These are phyloP conservation scores for Pythium sp. DNA, from an alignment of 352 stramenopile genomes.

Conservation along the genomic window DNA sequence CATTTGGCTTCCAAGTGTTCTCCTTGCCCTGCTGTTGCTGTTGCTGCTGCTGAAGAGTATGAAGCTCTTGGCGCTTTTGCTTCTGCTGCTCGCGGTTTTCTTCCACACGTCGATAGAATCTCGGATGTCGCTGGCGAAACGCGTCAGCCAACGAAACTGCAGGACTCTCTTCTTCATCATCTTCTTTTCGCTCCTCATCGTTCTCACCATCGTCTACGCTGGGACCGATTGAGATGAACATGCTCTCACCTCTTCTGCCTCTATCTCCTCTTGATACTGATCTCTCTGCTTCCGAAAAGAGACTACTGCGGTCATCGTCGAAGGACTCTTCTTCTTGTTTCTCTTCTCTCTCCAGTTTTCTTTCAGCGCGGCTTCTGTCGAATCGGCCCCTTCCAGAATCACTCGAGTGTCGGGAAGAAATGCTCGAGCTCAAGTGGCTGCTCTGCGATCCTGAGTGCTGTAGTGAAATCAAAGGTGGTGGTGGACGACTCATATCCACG, in stretches of 20 bases:
- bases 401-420: background rate
- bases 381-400: background rate
- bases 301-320: conserved; percentile 10
- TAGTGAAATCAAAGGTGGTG: conserved; percentile 4
- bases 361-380: background rate
- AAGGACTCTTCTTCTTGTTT: conserved; percentile 21
- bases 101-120: conserved; percentile 36
- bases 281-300: conserved; percentile 1
- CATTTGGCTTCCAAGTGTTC: conserved; percentile 7
- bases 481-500: conserved; percentile 43
- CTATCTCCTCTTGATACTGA: background rate
- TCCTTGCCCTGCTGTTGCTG: conserved; percentile 5
- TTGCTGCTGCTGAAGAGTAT: conserved; percentile 15
- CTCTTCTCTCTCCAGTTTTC: conserved; percentile 19
- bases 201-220: background rate
- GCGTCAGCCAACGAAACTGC: conserved; percentile 51
- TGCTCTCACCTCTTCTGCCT: conserved; percentile 1
- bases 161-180: background rate
- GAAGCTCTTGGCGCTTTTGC: conserved; percentile 26
- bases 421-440: conserved; percentile 10
- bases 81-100: conserved; percentile 29
- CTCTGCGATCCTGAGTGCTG: background rate
- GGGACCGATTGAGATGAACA: conserved; percentile 5
- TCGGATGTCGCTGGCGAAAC: conserved; percentile 55
- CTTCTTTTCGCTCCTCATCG: conserved; percentile 1